Evolutionary conservation across 345 rosid species (phyloP).

Genomic region (Barbarea vulgaris): DNA sequence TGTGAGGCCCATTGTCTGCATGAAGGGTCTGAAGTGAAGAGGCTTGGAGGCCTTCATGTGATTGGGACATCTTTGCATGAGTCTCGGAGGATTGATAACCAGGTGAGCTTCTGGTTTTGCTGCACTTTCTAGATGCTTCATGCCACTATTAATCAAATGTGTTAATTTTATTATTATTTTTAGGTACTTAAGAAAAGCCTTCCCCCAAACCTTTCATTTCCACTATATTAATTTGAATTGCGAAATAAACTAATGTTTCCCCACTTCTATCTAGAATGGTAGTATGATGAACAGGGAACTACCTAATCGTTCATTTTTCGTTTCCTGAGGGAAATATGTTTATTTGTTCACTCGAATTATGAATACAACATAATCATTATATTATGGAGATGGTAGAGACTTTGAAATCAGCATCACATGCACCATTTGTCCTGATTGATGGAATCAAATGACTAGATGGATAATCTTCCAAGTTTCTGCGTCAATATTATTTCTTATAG

Average conservation of each 20-base stretch:
- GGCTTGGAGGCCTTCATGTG: slow-evolving; percentile 96
- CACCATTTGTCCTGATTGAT: slow-evolving; percentile 5
- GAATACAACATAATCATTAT: background rate
- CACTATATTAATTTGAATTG: background rate
- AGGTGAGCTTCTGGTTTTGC: slow-evolving; percentile 51
- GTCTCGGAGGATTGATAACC: slow-evolving; percentile 96
- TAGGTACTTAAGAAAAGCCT: background rate
- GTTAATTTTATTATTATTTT: background rate
- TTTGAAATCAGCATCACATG: slow-evolving; percentile 3
- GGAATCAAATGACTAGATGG: slow-evolving; percentile 14
- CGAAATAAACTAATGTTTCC: background rate
- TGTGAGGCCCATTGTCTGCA: slow-evolving; percentile 81
- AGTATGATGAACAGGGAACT: slow-evolving; percentile 13
- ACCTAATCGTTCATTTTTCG: background rate
- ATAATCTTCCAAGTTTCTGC: slow-evolving; percentile 18
- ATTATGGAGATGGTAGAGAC: slow-evolving; percentile 12
- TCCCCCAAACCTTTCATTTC: background rate
- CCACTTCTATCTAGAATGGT: slow-evolving; percentile 7
- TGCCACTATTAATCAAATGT: slow-evolving; percentile 9
- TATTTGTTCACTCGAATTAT: background rate
- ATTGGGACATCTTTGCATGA: slow-evolving; percentile 95
- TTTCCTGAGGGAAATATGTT: background rate
- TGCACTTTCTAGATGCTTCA: slow-evolving; percentile 4
- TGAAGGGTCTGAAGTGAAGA: slow-evolving; percentile 94
- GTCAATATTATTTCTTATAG: slow-evolving; percentile 43